A percentile compares a stretch with the other conserved stretches of the same genome.
Evolutionary conservation across 164 flowering plant genomes (phyloP).

Genomic region (Euptelea pleiosperma): DNA sequence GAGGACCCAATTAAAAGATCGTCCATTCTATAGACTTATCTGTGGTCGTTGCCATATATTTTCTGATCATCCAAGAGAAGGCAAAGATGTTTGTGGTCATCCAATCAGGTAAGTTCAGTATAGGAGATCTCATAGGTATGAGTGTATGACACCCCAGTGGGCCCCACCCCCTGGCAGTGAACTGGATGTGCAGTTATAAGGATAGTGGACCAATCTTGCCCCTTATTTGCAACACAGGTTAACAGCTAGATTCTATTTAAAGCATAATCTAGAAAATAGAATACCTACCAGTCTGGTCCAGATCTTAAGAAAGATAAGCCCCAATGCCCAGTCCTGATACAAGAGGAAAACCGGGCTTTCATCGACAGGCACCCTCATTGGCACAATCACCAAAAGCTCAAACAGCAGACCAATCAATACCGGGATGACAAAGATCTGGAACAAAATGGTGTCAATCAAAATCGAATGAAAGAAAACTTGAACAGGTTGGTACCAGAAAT

Average conservation of each 20-base stretch:
- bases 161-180: too few species aligned
- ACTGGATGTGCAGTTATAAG: too few species aligned
- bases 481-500: not conserved
- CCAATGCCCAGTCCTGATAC: conserved; percentile 99
- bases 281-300: conserved; percentile 92
- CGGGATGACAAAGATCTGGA: conserved; percentile 89
- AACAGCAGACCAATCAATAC: conserved; percentile 90
- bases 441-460: conserved; percentile 7
- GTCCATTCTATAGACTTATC: too few species aligned
- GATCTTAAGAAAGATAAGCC: conserved; percentile 90
- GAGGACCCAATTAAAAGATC: too few species aligned
- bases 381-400: conserved; percentile 95
- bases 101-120: too few species aligned
- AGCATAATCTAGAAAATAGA: not conserved
- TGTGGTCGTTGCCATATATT: too few species aligned
- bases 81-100: too few species aligned
- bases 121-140: too few species aligned
- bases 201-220: too few species aligned
- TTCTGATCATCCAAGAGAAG: too few species aligned
- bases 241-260: not conserved
- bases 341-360: conserved; percentile 98
- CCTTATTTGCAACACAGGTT: too few species aligned
- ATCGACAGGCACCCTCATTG: conserved; percentile 94
- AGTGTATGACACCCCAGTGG: too few species aligned
- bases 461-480: not conserved